Evolutionary conservation across 306 rosid species (phyloP).

Genomic region (Prunus mongolica): DNA sequence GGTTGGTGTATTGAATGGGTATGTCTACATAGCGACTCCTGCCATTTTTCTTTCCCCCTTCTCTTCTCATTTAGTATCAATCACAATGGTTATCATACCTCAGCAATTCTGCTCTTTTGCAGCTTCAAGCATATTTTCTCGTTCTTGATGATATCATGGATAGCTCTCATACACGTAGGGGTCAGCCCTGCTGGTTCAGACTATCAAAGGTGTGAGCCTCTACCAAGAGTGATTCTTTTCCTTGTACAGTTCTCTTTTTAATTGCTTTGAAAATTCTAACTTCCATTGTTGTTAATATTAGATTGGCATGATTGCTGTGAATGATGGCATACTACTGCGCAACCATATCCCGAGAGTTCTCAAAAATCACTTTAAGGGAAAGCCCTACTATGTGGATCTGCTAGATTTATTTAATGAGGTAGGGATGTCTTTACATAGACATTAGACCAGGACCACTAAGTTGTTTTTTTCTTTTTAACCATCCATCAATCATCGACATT

Average conservation of each 20-base stretch:
- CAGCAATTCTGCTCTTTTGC: neutral
- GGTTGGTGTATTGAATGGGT: constrained; percentile 68
- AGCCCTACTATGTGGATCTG: constrained; percentile 79
- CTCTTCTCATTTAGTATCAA: too few species aligned
- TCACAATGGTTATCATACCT: neutral
- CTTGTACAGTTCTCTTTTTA: neutral
- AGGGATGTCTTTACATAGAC: constrained; percentile 14
- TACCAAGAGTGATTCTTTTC: neutral
- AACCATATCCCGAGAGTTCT: constrained; percentile 75
- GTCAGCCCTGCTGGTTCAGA: constrained; percentile 54
- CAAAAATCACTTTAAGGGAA: constrained; percentile 75
- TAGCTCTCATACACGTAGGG: constrained; percentile 47
- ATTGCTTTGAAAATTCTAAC: neutral
- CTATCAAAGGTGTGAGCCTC: constrained; percentile 38
- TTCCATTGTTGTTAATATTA: constrained; percentile 9
- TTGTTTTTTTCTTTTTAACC: neutral
- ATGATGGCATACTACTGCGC: constrained; percentile 76
- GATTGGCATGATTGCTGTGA: constrained; percentile 85
- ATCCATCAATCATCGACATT: neutral
- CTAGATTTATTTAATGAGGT: constrained; percentile 90
- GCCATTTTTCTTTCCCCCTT: neutral
- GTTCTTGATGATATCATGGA: constrained; percentile 56
- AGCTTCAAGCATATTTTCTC: constrained; percentile 54
- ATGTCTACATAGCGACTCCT: neutral
- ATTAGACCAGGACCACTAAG: neutral